Evolutionary conservation across 495 filamentous ascomycete genomes (phyloP), one percentile per base, ranked within the genome.

Genomic region (Tuber indicum): DNA sequence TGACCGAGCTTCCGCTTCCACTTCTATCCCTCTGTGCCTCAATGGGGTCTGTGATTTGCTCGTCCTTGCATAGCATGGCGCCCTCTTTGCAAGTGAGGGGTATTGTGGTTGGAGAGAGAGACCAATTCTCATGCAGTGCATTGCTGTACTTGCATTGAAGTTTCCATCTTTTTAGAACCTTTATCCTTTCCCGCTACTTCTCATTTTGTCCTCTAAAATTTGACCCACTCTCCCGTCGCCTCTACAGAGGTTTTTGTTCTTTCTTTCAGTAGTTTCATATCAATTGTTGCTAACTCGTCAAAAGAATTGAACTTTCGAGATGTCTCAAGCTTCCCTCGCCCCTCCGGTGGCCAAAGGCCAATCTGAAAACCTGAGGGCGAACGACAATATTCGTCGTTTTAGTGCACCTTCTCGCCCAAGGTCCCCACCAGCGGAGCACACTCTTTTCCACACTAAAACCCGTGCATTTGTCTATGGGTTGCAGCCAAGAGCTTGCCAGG

Each of bases 401-500:
- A 89, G 90, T 77, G 93, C 96, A 83, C 95, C 96, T 75, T 97
- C 93, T 87, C 90, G 96, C 83, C 93, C 93, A 75, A 86, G 94
- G 86, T 97, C 93, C 88, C 96, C 96, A 76, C 90, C 90, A 82
- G 90, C 90, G 75, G 86, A 89, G 76, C 92, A 97, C 86, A 91
- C 93, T 74, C 91, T 99, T 77, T 99, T 98, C 91, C 95, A 95
- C 89, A 90, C 93, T 87, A 98, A 98, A 92, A 98, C 96, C 85
- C 89, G 96, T 96, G 98, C 96, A 87, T 97, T 99, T 85, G 96
- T 99, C 85, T 99, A 98, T 87, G 96, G 96, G 83, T 91, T 99
- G 84, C 96, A 99, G 87, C 96, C 96, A 80, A 91, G 93, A 84
- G 96, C 96, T 82, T 96, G 98, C 81, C 96, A 99, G 89, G 96